Conservation (phyloP, 192 early-diverging fungal genomes). For the Helicostylum pulchrum region DNA sequence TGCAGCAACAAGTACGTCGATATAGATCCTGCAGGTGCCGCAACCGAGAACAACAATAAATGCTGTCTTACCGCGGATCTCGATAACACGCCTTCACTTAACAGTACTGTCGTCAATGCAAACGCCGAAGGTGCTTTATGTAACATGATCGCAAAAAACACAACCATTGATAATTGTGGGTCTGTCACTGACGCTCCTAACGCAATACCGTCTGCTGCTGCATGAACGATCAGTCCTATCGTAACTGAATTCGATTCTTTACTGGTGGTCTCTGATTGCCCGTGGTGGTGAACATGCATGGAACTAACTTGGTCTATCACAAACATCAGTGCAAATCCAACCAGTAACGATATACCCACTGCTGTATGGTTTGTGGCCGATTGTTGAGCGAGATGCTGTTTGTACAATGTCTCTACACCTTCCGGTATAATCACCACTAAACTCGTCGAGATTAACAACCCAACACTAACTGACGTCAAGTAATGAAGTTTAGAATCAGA, state of each 20-base stretch:
- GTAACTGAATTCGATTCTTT: slow-evolving; percentile 48
- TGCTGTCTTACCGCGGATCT: slow-evolving; percentile 66
- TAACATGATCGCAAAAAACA: slow-evolving; percentile 93
- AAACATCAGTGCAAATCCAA: slow-evolving; percentile 90
- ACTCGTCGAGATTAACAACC: slow-evolving; percentile 88
- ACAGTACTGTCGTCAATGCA: slow-evolving; percentile 83
- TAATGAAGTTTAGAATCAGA: slow-evolving; percentile 68
- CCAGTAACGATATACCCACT: slow-evolving; percentile 74
- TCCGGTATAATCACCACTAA: slow-evolving; percentile 94
- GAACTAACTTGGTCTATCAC: slow-evolving; percentile 74
- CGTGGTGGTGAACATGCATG: slow-evolving; percentile 23
- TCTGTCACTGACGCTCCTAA: slow-evolving; percentile 81
- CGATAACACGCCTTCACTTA: slow-evolving; percentile 64
- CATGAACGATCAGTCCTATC: slow-evolving; percentile 94
- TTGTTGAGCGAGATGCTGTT: background rate
- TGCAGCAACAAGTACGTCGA: slow-evolving; percentile 46
- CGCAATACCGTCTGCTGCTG: slow-evolving; percentile 92
- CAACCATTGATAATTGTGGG: slow-evolving; percentile 64
- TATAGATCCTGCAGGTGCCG: slow-evolving; percentile 83
- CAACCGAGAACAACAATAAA: slow-evolving; percentile 74
- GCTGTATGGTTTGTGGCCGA: slow-evolving; percentile 47
- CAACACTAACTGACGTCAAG: slow-evolving; percentile 82
- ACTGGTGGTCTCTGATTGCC: too few species aligned
- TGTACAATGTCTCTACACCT: slow-evolving; percentile 86
- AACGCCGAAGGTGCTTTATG: slow-evolving; percentile 96